Evolutionary conservation across 805 yeast species (phyloP).

Genomic region (Naumovozyma dairenensis): DNA sequence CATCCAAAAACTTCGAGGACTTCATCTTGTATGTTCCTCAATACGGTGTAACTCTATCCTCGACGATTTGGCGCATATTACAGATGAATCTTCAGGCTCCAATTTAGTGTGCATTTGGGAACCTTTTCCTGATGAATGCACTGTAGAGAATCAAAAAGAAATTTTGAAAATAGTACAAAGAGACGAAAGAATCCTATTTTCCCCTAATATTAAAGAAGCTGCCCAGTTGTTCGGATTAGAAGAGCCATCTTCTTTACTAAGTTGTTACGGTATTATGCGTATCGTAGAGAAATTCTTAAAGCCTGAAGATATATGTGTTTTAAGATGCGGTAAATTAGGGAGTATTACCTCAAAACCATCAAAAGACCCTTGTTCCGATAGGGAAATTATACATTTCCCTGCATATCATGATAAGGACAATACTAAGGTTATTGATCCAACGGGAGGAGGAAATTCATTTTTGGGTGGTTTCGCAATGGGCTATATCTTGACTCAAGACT

Average conservation of each 20-base stretch:
- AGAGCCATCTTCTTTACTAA: too few relatives aligned
- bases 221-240: constrained; percentile 47
- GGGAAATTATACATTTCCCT: constrained; percentile 40
- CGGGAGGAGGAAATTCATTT: constrained; percentile 91
- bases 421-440: constrained; percentile 65
- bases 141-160: constrained; percentile 36
- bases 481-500: constrained; percentile 38
- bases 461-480: constrained; percentile 72
- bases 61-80: constrained; percentile 18
- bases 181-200: constrained; percentile 29
- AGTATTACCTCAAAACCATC: constrained; percentile 40
- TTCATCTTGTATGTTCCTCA: constrained; percentile 72
- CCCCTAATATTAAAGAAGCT: constrained; percentile 84
- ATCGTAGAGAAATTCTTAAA: constrained; percentile 30
- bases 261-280: too few relatives aligned
- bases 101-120: constrained; percentile 52
- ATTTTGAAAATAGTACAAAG: constrained; percentile 12
- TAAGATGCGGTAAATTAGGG: constrained; percentile 74
- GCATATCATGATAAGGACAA: constrained; percentile 52
- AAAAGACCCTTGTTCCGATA: not conserved
- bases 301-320: constrained; percentile 31
- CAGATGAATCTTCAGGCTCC: too few relatives aligned
- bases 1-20: constrained; percentile 6
- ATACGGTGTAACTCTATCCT: constrained; percentile 45
- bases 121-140: constrained; percentile 74